Evolutionary conservation across 495 filamentous ascomycete species (phyloP), one percentile per base, ranked within the genome.

Genomic region (Penicillium steckii): DNA sequence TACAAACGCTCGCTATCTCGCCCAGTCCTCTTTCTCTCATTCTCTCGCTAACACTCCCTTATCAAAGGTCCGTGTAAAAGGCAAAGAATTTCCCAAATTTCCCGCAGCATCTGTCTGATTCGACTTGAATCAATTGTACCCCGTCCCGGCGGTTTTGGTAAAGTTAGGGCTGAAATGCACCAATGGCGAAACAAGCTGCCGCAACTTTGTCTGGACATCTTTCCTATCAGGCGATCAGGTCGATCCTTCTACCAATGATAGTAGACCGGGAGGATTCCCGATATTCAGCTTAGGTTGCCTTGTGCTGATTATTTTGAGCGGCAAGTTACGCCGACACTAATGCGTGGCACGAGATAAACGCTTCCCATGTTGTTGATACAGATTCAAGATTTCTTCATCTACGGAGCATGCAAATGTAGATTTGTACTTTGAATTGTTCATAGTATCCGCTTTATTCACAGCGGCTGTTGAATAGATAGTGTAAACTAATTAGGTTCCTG

Each of bases 121-220:
- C 38, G 38, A 17, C 21, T 41, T 9, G 23, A 21, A 8, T 21
- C 9, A 8, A 40, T 41, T 19, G 18, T 22, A 8, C 0, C 37
- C 38, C 8, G 8, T 13, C 9, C 19, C 38, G 23, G 38, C 23
- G 38, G 38, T 8, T 23, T 23, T 21, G 19, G 19, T 4, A 41
- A 41, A 24, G 9, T 12, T 23, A 41, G 19, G 38, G 9, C 19
- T 19, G 9, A 7, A 17, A 8, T 41, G 38, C 13, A 41, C 38
- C 38, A 41, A 41, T 41, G 18, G 23, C n/a, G 38, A 8, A 1
- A 13, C 19, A 12, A 29, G 21, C 23, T 19, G 18, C 38, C 38
- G 38, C 38, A 41, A 41, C 38, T 24, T 41, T 41, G 38, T 41
- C 18, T 41, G 38, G n/a, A 9, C 8, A 41, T 41, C 38, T 41